A percentile compares a stretch with the other conserved stretches of the same genome.
phyloP scores from a whole-genome alignment of 768 basidiomycete species.

The Tephrocybe sp. region DNA sequence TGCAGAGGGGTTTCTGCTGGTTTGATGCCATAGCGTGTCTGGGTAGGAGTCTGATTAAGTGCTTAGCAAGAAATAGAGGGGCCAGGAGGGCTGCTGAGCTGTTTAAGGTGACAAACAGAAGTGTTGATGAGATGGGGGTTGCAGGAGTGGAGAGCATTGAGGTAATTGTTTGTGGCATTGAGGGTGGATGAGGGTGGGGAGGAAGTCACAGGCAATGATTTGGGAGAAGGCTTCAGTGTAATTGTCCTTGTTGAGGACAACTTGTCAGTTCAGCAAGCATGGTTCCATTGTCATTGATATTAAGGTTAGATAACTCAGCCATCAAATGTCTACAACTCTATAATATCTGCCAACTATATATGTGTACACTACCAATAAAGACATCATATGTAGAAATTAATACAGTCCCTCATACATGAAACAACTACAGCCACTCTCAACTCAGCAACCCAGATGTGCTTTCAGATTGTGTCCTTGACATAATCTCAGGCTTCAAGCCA shows the following conservation, averaged over 20 bases:
- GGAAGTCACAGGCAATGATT: constrained; percentile 97
- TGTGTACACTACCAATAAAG: constrained; percentile 4
- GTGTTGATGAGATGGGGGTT: constrained; percentile 72
- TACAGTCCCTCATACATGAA: no score
- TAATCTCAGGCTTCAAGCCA: no score
- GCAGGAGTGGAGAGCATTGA: constrained; percentile 61
- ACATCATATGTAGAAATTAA: constrained; percentile 18
- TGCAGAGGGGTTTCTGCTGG: constrained; percentile 69
- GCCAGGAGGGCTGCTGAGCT: no score
- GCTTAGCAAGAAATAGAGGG: constrained; percentile 28
- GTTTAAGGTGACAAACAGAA: no score
- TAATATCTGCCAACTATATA: no score
- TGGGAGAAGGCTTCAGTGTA: constrained; percentile 88
- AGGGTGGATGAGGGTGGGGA: constrained; percentile 89
- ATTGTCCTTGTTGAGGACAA: no score
- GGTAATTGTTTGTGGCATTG: constrained; percentile 87
- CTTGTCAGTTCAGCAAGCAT: constrained; percentile 67
- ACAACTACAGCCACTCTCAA: no score
- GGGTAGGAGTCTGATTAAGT: constrained; percentile 46
- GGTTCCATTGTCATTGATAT: constrained; percentile 17
- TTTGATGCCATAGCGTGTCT: constrained; percentile 62
- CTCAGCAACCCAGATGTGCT: no score
- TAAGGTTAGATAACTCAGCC: constrained; percentile 7
- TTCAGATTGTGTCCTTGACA: no score
- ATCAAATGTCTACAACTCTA: no score